These are phyloP conservation scores for Microbotryum violaceum DNA, from an alignment of 1,284 basidiomycete species.

Conservation along the genomic window DNA sequence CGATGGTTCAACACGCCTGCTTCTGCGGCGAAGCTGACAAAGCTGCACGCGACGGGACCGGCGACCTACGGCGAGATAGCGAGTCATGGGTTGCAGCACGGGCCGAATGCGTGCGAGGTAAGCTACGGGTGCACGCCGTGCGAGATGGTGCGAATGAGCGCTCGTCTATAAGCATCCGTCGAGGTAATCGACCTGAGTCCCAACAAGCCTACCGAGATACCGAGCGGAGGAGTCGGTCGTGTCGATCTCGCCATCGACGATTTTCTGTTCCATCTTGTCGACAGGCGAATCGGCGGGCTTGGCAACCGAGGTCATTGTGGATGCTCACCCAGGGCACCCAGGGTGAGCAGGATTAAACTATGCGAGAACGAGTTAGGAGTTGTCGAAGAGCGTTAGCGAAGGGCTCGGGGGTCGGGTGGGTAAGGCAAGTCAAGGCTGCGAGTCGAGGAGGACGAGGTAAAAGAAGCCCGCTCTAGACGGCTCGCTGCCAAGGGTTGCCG, in stretches of 20 bases:
- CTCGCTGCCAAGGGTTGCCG: too few species aligned
- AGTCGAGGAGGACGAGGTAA: too few species aligned
- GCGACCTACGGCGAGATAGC: conserved; percentile 26
- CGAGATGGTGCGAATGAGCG: conserved; percentile 6
- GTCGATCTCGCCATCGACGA: conserved; percentile 9
- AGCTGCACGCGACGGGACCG: conserved; percentile 1
- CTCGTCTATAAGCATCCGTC: background rate
- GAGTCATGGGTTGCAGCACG: conserved; percentile 21
- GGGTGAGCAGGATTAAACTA: too few species aligned
- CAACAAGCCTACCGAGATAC: conserved; percentile 20
- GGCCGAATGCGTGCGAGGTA: conserved; percentile 23
- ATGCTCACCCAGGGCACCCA: too few species aligned
- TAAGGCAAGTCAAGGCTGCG: too few species aligned
- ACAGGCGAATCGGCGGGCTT: too few species aligned
- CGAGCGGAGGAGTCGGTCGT: conserved; percentile 26
- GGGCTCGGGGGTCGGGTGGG: too few species aligned
- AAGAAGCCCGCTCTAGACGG: too few species aligned
- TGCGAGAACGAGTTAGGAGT: too few species aligned
- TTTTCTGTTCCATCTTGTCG: too few species aligned
- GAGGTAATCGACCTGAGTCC: background rate
- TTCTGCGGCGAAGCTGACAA: background rate
- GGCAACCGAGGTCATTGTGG: too few species aligned
- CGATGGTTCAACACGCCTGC: background rate
- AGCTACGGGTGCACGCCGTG: conserved; percentile 4
- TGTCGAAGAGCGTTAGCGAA: too few species aligned